phyloP scores from a whole-genome alignment of 495 filamentous ascomycete genomes.

The Entonaema liquescens region DNA sequence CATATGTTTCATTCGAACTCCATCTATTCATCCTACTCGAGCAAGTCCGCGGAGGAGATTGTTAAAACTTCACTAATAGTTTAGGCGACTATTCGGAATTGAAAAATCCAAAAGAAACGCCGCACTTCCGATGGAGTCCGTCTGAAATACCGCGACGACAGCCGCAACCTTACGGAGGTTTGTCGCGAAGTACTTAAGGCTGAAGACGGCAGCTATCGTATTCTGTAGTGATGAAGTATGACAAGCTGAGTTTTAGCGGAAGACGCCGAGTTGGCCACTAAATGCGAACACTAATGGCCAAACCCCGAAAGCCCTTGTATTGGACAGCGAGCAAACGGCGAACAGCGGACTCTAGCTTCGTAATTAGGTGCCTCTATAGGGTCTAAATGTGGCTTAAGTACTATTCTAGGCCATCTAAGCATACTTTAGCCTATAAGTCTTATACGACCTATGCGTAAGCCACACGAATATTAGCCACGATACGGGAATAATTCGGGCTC shows the following conservation, averaged over 20 bases:
- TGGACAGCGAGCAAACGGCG: constrained; percentile 36
- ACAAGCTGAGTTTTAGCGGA: constrained; percentile 23
- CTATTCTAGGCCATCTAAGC: not conserved
- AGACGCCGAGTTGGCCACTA: constrained; percentile 25
- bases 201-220: not conserved
- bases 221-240: constrained; percentile 6
- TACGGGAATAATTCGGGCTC: constrained; percentile 39
- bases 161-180: not conserved
- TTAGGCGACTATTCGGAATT: not conserved
- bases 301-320: constrained; percentile 31
- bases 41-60: not conserved
- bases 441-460: constrained; percentile 4
- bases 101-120: constrained; percentile 7
- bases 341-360: constrained; percentile 23
- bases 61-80: not conserved
- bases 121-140: constrained; percentile 15
- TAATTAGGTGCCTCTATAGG: constrained; percentile 1
- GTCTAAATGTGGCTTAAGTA: constrained; percentile 33
- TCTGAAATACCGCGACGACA: not conserved
- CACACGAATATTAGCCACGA: constrained; percentile 23
- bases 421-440: constrained; percentile 14
- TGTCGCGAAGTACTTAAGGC: not conserved
- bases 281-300: constrained; percentile 18
- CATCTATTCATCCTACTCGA: not conserved
- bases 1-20: not conserved